Evolutionary conservation across 176 grass and related monocot species (phyloP), one percentile per base, ranked within the genome.

Genomic region (Cymbopogon citratus): DNA sequence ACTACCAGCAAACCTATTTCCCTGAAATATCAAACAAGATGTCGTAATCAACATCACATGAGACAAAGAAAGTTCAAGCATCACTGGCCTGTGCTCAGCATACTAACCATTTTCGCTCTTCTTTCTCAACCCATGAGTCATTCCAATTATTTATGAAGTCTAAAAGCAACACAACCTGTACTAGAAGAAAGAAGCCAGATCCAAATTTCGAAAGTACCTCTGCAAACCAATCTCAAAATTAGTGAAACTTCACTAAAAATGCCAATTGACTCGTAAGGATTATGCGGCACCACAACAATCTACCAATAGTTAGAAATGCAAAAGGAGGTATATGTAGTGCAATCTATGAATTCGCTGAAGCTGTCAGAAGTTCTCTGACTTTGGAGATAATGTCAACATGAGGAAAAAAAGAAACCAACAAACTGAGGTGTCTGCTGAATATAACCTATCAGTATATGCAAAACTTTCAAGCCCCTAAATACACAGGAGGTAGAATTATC

Each of bases 111-210:
- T 92, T 98, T 39, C 91, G 86, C 54, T 94, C 95, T 94, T 98
- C 95, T 89, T 98, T 98, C 86, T 98, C 92, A 51, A 94, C 88
- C 95, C 95, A 98, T 0, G 92, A 91, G 46, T 98, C 95, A 92
- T 98, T 98, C 95, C 95, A 94, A 75, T 83, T 92, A 59, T 94
- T 91, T 81, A 85, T 84, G 41, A 98, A 98, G 72, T 98, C 95
- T 73, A 98, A 78, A 33, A 98, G 88, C 85, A 98, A 89, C 68
- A 98, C 79, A 33, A 98, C 88, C 91, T 98, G 95, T 60, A 94
- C 95, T 69, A 98, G 85, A 86, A 98, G 95, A 77, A 98, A 98
- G 52, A 98, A 86, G n/a, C 95, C 92, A 27, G 95, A 98, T 29
- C 95, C 95, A 89, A 98, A 98, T 77, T 98, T 98, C 13, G 90